phyloP scores from a whole-genome alignment of 2,329 filamentous ascomycete genomes.

The Sclerotinia sclerotiorum region DNA sequence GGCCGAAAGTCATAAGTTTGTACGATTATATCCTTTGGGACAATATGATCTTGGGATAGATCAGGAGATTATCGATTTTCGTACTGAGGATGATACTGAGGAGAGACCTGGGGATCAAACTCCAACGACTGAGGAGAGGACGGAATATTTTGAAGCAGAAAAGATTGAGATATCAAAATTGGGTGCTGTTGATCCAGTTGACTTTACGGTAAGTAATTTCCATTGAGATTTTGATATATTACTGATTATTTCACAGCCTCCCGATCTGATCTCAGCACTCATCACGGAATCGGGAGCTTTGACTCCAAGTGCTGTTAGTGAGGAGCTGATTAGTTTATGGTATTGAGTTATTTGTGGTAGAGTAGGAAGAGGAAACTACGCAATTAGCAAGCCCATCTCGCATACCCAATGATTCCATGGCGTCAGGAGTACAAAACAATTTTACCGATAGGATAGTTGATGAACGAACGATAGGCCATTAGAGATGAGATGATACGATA shows the following conservation, averaged over 20 bases:
- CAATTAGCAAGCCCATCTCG: not conserved
- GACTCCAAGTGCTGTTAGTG: conserved; percentile 67
- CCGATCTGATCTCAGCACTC: conserved; percentile 67
- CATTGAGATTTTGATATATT: not conserved
- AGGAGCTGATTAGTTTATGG: conserved; percentile 58
- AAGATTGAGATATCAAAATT: conserved; percentile 30
- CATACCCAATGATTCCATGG: not conserved
- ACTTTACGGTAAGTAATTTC: conserved; percentile 60
- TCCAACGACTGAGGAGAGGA: conserved; percentile 30
- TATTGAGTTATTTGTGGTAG: conserved; percentile 29
- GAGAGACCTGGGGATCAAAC: conserved; percentile 32
- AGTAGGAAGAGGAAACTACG: too few species aligned
- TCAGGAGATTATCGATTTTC: conserved; percentile 75
- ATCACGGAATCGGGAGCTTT: conserved; percentile 75
- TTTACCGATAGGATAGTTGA: not conserved
- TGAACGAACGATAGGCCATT: not conserved
- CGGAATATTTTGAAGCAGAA: conserved; percentile 35
- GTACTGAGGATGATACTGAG: conserved; percentile 51
- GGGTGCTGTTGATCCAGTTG: conserved; percentile 53
- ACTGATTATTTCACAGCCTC: conserved; percentile 51
- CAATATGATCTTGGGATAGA: conserved; percentile 80
- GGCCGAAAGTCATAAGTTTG: conserved; percentile 95
- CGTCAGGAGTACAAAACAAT: conserved; percentile 13
- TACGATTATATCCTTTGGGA: conserved; percentile 77
- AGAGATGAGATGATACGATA: conserved; percentile 17